Percentiles rank a stretch among this genome's conserved stretches.
Conservation (phyloP, 116 monocot genomes). For the Trichopus zeylanicus region DNA sequence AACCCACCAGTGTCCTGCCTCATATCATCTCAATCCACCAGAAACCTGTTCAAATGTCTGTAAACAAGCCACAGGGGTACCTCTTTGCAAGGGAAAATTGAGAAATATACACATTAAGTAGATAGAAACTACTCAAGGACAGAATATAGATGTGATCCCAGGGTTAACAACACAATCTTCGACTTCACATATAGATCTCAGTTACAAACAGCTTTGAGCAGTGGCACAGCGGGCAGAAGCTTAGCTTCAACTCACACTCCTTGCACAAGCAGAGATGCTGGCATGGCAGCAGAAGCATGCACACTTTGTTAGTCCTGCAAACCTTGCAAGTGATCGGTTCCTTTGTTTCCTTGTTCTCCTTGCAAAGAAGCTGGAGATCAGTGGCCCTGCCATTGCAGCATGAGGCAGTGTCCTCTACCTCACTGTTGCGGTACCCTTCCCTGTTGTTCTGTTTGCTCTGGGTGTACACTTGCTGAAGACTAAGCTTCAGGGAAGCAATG, state of each 20-base stretch:
- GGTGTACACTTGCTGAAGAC: conserved; percentile 47
- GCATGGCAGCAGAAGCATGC: conserved; percentile 74
- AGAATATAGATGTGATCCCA: no score
- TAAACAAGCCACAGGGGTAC: no score
- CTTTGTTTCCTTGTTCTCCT: conserved; percentile 25
- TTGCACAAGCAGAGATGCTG: conserved; percentile 69
- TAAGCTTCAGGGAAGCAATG: conserved; percentile 46
- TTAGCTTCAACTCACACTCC: no score
- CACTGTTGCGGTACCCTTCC: conserved; percentile 73
- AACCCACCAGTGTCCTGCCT: no score
- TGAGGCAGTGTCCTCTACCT: conserved; percentile 66
- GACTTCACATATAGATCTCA: conserved; percentile 63
- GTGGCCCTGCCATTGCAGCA: conserved; percentile 37
- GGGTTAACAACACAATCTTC: no score
- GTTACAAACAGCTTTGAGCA: conserved; percentile 61
- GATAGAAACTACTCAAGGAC: no score
- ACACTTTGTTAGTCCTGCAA: no score
- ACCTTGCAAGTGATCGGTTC: no score
- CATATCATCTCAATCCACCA: no score
- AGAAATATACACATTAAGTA: no score
- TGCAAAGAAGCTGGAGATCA: conserved; percentile 20
- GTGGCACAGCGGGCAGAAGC: conserved; percentile 68
- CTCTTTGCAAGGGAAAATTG: no score
- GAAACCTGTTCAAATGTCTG: no score
- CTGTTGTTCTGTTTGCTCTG: conserved; percentile 39